Evolutionary conservation across 306 rosid genomes (phyloP), one percentile per base, ranked within the genome.

Genomic region (Sechiopsis laciniata): DNA sequence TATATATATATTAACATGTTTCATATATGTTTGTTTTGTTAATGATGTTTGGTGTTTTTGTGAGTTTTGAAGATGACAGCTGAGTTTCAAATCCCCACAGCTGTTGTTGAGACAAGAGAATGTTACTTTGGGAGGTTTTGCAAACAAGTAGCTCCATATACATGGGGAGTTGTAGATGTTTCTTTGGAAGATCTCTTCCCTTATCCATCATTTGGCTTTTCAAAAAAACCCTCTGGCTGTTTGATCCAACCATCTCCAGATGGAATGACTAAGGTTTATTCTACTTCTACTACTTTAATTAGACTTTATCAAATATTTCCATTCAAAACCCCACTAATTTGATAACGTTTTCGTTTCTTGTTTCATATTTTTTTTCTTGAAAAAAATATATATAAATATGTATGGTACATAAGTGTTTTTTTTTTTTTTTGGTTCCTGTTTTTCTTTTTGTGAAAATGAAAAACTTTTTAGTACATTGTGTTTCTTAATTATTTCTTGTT

Each of bases 161-260:
- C 82, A 22, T 92, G 96, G 97, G 90, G 80, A 0, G 86, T 92
- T 48, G 97, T 90, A n/a, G 97, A 92, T 77, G 87, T 88, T 67
- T 85, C 98, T 63, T 26, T 92, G 75, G 98, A 92, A 61, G 75
- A 78, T 54, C 55, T 88, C 5, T 87, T 79, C 72, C 87, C 85
- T 17, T 55, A 48, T 78, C 80, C 82, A 15, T 12, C 80, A 2
- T 12, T 84, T 15, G 68, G 71, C 42, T 72, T 72, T 78, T 76
- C 80, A 71, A 81, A 92, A 87, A 83, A 91, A 75, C 96, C 96
- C 21, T 90, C 98, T 56, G 98, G 98, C 40, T 92, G 98, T 83
- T 10, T 92, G 19, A 87, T 92, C 76, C 90, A 88, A 82, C 87
- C 82, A 80, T 46, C 84, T 75, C 90, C 88, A 5, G 80, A 84